Evolutionary conservation across 2,329 filamentous ascomycete genomes (phyloP), one percentile per base, ranked within the genome.

Genomic region (Teratosphaeria gauchensis): DNA sequence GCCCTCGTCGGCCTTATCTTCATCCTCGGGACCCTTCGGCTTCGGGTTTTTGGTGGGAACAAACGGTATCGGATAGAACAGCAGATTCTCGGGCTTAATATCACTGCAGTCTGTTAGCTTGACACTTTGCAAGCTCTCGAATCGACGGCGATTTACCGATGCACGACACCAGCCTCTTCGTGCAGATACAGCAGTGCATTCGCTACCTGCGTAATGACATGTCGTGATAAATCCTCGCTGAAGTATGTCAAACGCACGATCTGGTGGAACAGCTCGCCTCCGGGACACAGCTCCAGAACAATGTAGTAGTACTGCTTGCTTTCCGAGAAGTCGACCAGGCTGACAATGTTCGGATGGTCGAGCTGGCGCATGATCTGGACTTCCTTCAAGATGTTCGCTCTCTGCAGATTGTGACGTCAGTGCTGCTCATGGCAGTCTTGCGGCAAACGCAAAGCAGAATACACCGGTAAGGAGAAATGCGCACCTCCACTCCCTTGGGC

Each of bases 231-330:
- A 54, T 96, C 87, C 73, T 99, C 94, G 77, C 92, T 97, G 72
- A 99, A 99, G 74, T 97, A 99, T 14, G 94, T 99, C 72, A 99
- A 84, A 65, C 92, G 88, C 56, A 99, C 94, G 67, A 99, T 97
- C 73, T 97, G 92, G 74, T 99, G 94, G 80, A 99, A 99, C 11
- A 99, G 80, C 76, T 99, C 94, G 70, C 94, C 94, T 60, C 94
- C 94, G 0, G 92, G 91, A 59, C 92, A 95, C 51, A 97, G 82
- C 75, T 99, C 94, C 48, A 99, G 84, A 51, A 99, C 86, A 66
- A 99, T 96, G 77, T 95, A 99, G 76, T 97, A 97, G 73, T 96
- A 96, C 73, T 97, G 91, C 59, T 84, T 83, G 0, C 92, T 95
- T 75, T 99, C 94, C 63, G 88, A 88, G 71, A 97, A 97, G 69